Conservation (phyloP, 768 basidiomycete species). For the Suillus americanus region DNA sequence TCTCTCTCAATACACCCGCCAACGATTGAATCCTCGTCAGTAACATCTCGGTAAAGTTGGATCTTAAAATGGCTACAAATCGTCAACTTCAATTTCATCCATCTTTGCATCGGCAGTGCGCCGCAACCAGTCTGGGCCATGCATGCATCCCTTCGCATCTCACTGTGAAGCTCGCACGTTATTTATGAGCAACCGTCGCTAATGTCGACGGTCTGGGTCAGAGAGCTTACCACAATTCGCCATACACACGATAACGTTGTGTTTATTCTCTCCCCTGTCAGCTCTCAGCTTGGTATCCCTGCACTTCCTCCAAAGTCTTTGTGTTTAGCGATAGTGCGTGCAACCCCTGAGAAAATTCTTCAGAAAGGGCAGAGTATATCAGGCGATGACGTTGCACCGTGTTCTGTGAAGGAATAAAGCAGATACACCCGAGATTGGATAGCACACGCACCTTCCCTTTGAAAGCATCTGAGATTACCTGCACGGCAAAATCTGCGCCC, state of each 20-base stretch:
- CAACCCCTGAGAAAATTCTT: conserved; percentile 68
- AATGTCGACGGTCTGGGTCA: background rate
- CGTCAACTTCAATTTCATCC: background rate
- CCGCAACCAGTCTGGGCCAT: background rate
- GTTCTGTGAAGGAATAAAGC: conserved; percentile 40
- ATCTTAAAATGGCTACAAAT: background rate
- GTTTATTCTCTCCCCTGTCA: background rate
- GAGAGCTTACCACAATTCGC: background rate
- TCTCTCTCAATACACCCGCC: background rate
- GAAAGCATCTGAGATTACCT: conserved; percentile 72
- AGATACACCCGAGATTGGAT: conserved; percentile 11
- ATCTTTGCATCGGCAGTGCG: background rate
- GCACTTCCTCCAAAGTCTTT: conserved; percentile 58
- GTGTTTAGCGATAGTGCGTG: conserved; percentile 80
- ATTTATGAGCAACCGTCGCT: conserved; percentile 2
- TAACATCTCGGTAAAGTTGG: background rate
- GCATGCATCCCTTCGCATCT: conserved; percentile 1
- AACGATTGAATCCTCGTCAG: background rate
- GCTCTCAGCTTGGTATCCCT: conserved; percentile 19
- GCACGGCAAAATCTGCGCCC: conserved; percentile 69
- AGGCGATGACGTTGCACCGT: conserved; percentile 82
- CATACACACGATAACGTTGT: background rate
- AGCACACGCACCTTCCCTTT: conserved; percentile 60
- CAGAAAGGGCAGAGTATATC: conserved; percentile 69
- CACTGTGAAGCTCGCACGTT: conserved; percentile 6